phyloP scores from a whole-genome alignment of 2,329 filamentous ascomycete genomes.

The Botrytis deweyae region DNA sequence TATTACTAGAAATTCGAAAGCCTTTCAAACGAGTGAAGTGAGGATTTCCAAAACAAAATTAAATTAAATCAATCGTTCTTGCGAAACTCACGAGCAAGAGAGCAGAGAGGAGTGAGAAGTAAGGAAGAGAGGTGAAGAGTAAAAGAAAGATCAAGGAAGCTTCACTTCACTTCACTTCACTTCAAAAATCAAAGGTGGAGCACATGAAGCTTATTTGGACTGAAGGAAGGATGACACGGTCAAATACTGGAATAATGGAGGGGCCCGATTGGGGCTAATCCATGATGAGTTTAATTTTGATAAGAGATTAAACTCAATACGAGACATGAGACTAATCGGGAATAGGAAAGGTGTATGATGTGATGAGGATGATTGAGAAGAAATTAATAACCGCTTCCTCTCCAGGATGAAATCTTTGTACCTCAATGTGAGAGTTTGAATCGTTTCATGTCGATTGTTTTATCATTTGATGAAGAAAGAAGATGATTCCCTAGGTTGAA shows the following conservation, averaged over 20 bases:
- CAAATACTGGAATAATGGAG: neutral
- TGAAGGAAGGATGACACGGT: conserved; percentile 1
- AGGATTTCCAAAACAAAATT: neutral
- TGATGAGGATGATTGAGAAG: neutral
- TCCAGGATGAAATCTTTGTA: neutral
- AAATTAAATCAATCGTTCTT: neutral
- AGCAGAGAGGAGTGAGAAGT: neutral
- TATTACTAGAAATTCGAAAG: neutral
- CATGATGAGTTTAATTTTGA: conserved; percentile 7
- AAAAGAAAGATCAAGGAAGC: neutral
- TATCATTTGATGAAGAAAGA: too few relatives aligned
- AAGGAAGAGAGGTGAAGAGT: neutral
- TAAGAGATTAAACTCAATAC: conserved; percentile 2
- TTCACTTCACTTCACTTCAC: too few relatives aligned
- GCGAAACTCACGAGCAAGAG: neutral
- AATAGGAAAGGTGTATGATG: neutral
- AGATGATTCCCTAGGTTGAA: neutral
- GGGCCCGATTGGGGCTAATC: neutral
- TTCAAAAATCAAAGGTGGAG: neutral
- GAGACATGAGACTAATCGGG: neutral
- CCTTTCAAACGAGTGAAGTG: conserved; percentile 1
- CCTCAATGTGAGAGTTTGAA: neutral
- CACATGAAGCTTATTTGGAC: neutral
- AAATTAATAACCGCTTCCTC: neutral
- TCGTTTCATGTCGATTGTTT: neutral